Conservation (phyloP, 2,329 filamentous ascomycete genomes). For the Gremmenia infestans region DNA sequence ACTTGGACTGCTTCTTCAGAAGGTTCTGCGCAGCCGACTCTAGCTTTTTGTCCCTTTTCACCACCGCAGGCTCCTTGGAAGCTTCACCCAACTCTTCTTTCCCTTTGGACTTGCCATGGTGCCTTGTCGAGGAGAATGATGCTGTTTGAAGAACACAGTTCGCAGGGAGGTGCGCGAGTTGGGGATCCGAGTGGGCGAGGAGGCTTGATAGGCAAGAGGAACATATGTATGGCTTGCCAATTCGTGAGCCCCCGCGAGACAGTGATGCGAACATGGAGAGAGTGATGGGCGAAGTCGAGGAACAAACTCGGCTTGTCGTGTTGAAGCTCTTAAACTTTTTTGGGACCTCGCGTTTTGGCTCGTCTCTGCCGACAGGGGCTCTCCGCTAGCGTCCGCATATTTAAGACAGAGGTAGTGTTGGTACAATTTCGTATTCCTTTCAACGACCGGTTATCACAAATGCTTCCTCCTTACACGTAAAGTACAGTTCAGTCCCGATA, state of each 20-base stretch:
- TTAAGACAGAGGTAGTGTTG: too few relatives aligned
- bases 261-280: conserved; percentile 4
- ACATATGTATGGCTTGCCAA: not conserved
- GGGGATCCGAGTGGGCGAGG: not conserved
- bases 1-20: not conserved
- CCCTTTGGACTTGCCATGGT: not conserved
- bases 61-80: not conserved
- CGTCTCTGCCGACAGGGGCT: too few relatives aligned
- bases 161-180: not conserved
- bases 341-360: too few relatives aligned
- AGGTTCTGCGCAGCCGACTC: not conserved
- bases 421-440: too few relatives aligned
- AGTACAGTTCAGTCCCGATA: too few relatives aligned
- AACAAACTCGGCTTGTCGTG: too few relatives aligned
- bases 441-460: too few relatives aligned
- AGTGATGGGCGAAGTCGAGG: too few relatives aligned
- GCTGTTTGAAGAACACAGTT: conserved; percentile 1
- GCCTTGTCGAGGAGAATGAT: conserved; percentile 9
- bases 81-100: conserved; percentile 2
- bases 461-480: too few relatives aligned
- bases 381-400: too few relatives aligned
- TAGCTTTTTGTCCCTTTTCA: not conserved
- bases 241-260: not conserved
- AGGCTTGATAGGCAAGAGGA: conserved; percentile 1
- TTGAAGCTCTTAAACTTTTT: too few relatives aligned